Evolutionary conservation across 2,329 filamentous ascomycete genomes (phyloP).

Genomic region (Trichoderma breve): DNA sequence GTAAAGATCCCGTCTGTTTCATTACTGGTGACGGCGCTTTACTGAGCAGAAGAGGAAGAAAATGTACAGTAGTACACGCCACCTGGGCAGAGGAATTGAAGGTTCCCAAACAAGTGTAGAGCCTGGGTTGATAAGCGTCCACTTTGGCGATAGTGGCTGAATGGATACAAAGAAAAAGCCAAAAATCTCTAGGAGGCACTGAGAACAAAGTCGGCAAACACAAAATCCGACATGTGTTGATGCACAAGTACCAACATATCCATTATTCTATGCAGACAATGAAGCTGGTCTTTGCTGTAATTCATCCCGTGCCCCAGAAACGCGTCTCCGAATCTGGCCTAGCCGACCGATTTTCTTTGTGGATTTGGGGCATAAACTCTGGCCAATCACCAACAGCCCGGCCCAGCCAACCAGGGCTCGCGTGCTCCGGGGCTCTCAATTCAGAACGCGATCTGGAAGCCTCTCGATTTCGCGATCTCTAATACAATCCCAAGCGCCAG

Average conservation of each 20-base stretch:
- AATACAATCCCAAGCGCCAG: background rate
- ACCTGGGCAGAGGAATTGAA: background rate
- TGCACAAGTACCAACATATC: background rate
- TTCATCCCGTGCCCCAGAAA: background rate
- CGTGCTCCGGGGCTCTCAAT: background rate
- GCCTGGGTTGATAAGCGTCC: background rate
- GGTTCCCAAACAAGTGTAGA: background rate
- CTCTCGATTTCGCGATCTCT: background rate
- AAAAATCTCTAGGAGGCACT: background rate
- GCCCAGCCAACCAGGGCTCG: slow-evolving; percentile 9
- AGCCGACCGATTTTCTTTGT: background rate
- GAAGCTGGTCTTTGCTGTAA: background rate
- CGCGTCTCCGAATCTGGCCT: slow-evolving; percentile 10
- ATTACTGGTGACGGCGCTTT: background rate
- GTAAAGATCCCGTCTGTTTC: background rate
- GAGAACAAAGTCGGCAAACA: background rate
- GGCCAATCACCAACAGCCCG: slow-evolving; percentile 1
- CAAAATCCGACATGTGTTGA: background rate
- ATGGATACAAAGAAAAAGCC: background rate
- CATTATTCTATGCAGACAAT: background rate
- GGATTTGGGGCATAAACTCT: background rate
- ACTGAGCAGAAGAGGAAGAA: background rate
- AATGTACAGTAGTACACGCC: background rate
- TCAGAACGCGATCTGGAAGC: slow-evolving; percentile 4
- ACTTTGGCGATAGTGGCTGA: background rate